phyloP scores from a whole-genome alignment of 1,284 basidiomycete genomes.

The Volvariella surrecta region DNA sequence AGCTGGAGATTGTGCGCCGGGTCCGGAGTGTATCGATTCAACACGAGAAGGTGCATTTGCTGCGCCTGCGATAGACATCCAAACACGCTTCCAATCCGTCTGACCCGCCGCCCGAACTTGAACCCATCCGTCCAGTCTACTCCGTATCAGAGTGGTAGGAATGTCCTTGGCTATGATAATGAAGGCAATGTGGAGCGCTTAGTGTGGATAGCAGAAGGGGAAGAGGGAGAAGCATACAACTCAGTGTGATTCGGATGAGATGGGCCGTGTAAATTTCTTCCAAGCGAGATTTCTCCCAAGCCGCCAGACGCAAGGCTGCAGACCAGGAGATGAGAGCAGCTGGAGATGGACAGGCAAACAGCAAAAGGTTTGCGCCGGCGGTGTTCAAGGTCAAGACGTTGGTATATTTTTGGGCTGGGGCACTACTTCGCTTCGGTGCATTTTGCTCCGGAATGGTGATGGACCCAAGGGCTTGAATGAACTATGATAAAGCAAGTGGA shows the following conservation, averaged over 20 bases:
- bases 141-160: conserved; percentile 57
- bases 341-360: conserved; percentile 80
- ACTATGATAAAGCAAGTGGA: conserved; percentile 29
- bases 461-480: conserved; percentile 65
- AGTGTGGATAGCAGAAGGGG: too few relatives aligned
- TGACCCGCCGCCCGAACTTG: conserved; percentile 88
- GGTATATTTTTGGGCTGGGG: conserved; percentile 48
- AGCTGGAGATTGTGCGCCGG: conserved; percentile 11
- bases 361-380: conserved; percentile 84
- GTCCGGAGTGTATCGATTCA: conserved; percentile 1
- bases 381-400: conserved; percentile 93
- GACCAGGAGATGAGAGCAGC: conserved; percentile 81
- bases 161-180: conserved; percentile 50
- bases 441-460: conserved; percentile 52
- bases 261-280: conserved; percentile 98
- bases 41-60: conserved; percentile 9
- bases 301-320: conserved; percentile 81
- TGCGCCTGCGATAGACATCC: conserved; percentile 61
- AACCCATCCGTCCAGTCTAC: conserved; percentile 89
- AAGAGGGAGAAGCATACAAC: too few relatives aligned
- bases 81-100: conserved; percentile 92
- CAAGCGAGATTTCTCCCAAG: conserved; percentile 93
- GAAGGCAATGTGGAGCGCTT: conserved; percentile 9
- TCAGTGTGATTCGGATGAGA: conserved; percentile 69
- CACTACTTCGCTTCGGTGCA: conserved; percentile 33